Percentiles rank a stretch among this genome's conserved stretches.
These are phyloP conservation scores for Mycena belliarum DNA, from an alignment of 768 basidiomycete species.

Conservation along the genomic window DNA sequence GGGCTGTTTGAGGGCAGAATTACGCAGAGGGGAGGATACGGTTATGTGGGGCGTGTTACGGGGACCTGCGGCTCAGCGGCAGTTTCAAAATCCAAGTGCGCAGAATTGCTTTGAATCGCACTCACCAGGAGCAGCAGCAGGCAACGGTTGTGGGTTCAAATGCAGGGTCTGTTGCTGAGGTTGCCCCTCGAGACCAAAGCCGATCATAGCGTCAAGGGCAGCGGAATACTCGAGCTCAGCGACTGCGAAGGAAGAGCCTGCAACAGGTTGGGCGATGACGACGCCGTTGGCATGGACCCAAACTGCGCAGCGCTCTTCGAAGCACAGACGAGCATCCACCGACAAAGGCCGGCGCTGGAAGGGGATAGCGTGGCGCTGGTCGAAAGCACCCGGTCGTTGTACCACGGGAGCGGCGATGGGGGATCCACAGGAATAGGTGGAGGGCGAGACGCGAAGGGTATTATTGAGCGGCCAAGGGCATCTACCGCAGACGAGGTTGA, in stretches of 20 bases:
- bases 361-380: conserved; percentile 29
- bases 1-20: conserved; percentile 19
- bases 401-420: conserved; percentile 9
- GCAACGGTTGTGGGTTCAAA: conserved; percentile 1
- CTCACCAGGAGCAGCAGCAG: conserved; percentile 20
- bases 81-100: conserved; percentile 17
- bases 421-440: conserved; percentile 16
- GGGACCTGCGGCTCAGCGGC: conserved; percentile 10
- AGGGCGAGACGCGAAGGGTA: conserved; percentile 22
- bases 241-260: conserved; percentile 56
- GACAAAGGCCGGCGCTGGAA: conserved; percentile 58
- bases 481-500: background rate
- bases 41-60: conserved; percentile 35
- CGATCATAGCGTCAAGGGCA: conserved; percentile 63
- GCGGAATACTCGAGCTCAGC: conserved; percentile 75
- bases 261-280: conserved; percentile 41
- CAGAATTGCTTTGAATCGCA: background rate
- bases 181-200: conserved; percentile 38
- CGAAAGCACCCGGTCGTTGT: conserved; percentile 17
- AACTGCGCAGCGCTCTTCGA: conserved; percentile 67
- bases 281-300: conserved; percentile 47
- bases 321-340: conserved; percentile 76
- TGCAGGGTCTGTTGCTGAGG: background rate
- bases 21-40: conserved; percentile 53
- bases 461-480: conserved; percentile 15